These are phyloP conservation scores for Clavulina sp. DNA, from an alignment of 768 basidiomycete species.

Conservation along the genomic window DNA sequence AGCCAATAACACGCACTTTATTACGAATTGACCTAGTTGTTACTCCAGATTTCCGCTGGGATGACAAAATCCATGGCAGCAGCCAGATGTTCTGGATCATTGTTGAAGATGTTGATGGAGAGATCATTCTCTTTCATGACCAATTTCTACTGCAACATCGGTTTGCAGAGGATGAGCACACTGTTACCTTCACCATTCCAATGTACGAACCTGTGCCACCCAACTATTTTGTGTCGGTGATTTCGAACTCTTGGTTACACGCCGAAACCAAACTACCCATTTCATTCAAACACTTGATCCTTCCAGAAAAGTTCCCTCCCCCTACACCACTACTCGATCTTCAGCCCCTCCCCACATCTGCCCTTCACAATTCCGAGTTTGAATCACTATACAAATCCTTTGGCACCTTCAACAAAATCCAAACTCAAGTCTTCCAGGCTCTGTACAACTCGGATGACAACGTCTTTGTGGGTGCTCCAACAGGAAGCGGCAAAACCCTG, in stretches of 20 bases:
- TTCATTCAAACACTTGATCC: constrained; percentile 93
- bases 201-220: constrained; percentile 97
- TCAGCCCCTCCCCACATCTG: constrained; percentile 74
- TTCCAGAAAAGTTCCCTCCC: constrained; percentile 90
- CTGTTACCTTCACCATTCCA: constrained; percentile 82
- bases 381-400: constrained; percentile 74
- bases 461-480: constrained; percentile 90
- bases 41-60: constrained; percentile 97
- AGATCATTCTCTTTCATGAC: constrained; percentile 90
- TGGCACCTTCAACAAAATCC: constrained; percentile 92
- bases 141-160: constrained; percentile 80
- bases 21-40: constrained; percentile 87
- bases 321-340: constrained; percentile 88
- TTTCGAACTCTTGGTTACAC: constrained; percentile 93
- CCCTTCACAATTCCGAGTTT: constrained; percentile 85
- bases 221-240: constrained; percentile 90
- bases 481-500: constrained; percentile 93
- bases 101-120: constrained; percentile 95
- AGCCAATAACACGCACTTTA: constrained; percentile 87
- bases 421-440: constrained; percentile 97
- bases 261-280: constrained; percentile 88
- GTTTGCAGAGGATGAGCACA: constrained; percentile 88
- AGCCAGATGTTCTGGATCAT: constrained; percentile 86
- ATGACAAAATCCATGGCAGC: constrained; percentile 76
- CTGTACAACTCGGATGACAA: constrained; percentile 94